Evolutionary conservation across 75 land plant species (phyloP).

Genomic region (Cryptomeria japonica): DNA sequence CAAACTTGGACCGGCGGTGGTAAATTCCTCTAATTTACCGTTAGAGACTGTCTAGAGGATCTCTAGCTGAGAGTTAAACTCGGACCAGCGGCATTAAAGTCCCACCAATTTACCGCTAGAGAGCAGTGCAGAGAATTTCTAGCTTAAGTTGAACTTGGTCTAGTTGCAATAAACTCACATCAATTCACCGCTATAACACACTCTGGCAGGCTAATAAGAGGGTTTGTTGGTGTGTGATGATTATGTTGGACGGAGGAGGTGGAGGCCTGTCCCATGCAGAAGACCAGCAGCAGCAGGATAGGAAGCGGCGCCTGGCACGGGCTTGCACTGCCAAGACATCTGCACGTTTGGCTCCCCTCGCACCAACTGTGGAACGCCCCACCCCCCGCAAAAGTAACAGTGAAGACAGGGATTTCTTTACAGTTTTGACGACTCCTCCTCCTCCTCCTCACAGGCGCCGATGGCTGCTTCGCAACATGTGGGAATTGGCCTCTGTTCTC

Average conservation of each 20-base stretch:
- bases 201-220: not conserved
- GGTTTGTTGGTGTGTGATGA: not conserved
- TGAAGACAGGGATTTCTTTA: constrained; percentile 11
- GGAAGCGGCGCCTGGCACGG: constrained; percentile 3
- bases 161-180: not conserved
- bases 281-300: not conserved
- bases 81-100: not conserved
- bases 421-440: constrained; percentile 9
- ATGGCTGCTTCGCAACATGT: constrained; percentile 59
- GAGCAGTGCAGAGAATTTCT: no score
- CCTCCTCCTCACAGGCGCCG: constrained; percentile 8
- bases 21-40: no score
- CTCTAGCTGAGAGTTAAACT: not conserved
- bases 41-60: not conserved
- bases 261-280: constrained; percentile 1
- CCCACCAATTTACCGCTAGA: not conserved
- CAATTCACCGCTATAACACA: not conserved
- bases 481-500: constrained; percentile 93
- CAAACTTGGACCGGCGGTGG: no score
- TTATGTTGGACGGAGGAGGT: not conserved
- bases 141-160: not conserved
- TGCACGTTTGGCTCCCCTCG: constrained; percentile 6
- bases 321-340: constrained; percentile 10
- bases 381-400: not conserved
- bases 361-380: not conserved